Evolutionary conservation across 2,329 filamentous ascomycete species (phyloP).

Genomic region (Talaromyces sp.): DNA sequence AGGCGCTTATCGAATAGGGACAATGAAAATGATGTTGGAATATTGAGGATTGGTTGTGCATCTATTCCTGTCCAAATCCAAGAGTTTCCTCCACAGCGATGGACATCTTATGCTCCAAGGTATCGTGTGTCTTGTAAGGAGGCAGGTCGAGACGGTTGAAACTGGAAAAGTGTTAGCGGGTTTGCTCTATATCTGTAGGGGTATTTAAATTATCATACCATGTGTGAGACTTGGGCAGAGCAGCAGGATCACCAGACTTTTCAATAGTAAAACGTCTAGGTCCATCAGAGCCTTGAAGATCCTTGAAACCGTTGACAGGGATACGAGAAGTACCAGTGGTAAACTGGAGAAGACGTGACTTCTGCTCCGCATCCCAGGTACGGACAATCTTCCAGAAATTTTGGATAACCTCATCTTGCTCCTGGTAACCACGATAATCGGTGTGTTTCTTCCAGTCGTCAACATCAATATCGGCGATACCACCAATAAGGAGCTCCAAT

Average conservation of each 20-base stretch:
- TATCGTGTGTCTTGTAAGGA: slow-evolving; percentile 85
- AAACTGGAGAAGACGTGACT: slow-evolving; percentile 93
- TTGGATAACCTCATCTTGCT: slow-evolving; percentile 94
- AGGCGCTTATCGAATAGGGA: background rate
- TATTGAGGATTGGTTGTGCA: background rate
- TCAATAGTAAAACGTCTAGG: slow-evolving; percentile 96
- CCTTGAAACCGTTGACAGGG: slow-evolving; percentile 98
- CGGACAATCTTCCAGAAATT: slow-evolving; percentile 98
- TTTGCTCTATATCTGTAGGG: background rate
- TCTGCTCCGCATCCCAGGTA: slow-evolving; percentile 97
- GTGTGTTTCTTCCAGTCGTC: slow-evolving; percentile 99
- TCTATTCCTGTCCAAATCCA: slow-evolving; percentile 95
- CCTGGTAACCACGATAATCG: slow-evolving; percentile 97
- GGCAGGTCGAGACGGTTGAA: slow-evolving; percentile 97
- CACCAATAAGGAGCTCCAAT: slow-evolving; percentile 91
- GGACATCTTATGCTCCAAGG: slow-evolving; percentile 84
- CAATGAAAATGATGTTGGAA: background rate
- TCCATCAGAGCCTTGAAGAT: slow-evolving; percentile 94
- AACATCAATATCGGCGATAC: slow-evolving; percentile 99
- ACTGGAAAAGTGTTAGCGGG: slow-evolving; percentile 52
- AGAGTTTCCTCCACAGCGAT: slow-evolving; percentile 99
- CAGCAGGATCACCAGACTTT: slow-evolving; percentile 87
- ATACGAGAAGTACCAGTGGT: slow-evolving; percentile 97
- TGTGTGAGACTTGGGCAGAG: slow-evolving; percentile 95
- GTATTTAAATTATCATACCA: slow-evolving; percentile 67